These are phyloP conservation scores for Sphagnum fallax DNA, from an alignment of 228 moss, liverwort and hornwort species.

Conservation along the genomic window DNA sequence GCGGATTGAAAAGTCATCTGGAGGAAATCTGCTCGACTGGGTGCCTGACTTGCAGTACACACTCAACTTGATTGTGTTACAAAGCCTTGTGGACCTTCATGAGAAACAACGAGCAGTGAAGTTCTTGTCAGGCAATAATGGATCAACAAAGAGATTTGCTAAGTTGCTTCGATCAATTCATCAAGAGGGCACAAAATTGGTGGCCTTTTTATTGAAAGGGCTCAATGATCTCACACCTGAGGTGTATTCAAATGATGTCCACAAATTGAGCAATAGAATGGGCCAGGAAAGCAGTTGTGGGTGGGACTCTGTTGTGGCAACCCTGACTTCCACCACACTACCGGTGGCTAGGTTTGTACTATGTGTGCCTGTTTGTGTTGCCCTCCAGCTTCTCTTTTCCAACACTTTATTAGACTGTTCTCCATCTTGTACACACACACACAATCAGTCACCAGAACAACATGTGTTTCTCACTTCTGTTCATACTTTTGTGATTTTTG, in stretches of 20 bases:
- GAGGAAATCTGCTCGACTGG: slow-evolving; percentile 8
- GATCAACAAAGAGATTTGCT: slow-evolving; percentile 26
- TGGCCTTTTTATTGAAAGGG: slow-evolving; percentile 25
- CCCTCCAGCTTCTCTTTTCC: not conserved
- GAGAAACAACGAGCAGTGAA: slow-evolving; percentile 49
- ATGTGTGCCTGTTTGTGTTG: not conserved
- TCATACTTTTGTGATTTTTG: too few relatives aligned
- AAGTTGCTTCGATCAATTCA: slow-evolving; percentile 51
- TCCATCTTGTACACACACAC: too few relatives aligned
- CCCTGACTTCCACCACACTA: slow-evolving; percentile 29
- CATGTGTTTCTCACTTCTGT: too few relatives aligned
- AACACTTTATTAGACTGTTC: too few relatives aligned
- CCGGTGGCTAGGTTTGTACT: slow-evolving; percentile 35
- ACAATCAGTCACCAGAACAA: too few relatives aligned
- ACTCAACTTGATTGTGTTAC: slow-evolving; percentile 46
- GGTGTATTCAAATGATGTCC: slow-evolving; percentile 6
- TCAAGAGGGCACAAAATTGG: slow-evolving; percentile 46
- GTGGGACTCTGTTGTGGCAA: slow-evolving; percentile 37
- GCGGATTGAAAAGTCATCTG: slow-evolving; percentile 26
- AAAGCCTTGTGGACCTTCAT: slow-evolving; percentile 64
- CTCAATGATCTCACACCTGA: slow-evolving; percentile 19
- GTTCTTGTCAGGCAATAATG: slow-evolving; percentile 33
- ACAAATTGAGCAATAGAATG: not conserved
- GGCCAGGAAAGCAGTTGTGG: not conserved
- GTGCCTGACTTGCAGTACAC: slow-evolving; percentile 31